Base-by-base conservation (phyloP, 352 stramenopile species). In the Globisporangium parvum region DNA sequence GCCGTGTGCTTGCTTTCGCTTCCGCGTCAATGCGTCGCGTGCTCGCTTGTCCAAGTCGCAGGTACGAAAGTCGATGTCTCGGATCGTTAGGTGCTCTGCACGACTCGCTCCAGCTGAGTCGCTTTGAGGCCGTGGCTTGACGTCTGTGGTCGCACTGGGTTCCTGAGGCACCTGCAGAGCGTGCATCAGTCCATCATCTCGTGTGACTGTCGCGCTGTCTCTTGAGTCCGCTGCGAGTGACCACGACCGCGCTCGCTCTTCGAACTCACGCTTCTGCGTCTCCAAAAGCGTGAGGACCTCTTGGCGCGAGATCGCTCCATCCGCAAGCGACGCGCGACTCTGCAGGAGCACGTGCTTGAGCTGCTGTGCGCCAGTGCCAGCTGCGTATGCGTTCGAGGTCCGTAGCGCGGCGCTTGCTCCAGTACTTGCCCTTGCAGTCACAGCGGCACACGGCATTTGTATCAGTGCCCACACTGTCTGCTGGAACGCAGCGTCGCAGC, bases 401-500 rank as follows among this genome's bases (percentile, higher is more conserved):
- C 8, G 40, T 1, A 15, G 33, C 10, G 45, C n/a, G 8, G 33
- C 21, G 26, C 70, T 70, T 0, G 61, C 33, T 46, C 11, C 14
- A 33, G 9, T 31, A 12, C 18, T 1, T 20, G 20, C 20, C 15
- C 28, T 11, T 18, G 6, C 12, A 39, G 24, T 53, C 9, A 24
- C 49, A 9, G 46, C 23, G 3, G 47, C 18, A 24, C 71, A 74
- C 0, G 57, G 47, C 11, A 61, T 67, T 4, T 67, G 53, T 10
- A 62, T 52, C 11, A 75, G 49, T 11, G 60, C 60, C 67, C 67
- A 75, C 3, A 53, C 57, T 1, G 61, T n/a, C 0, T 51, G 53
- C 47, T 72, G 67, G n/a, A 75, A 72, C 26, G 55, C 60, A 14
- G 28, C 20, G 37, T 70, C 57, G 31, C 62, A 70, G 26, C 67